These are phyloP conservation scores for Boechera retrofracta DNA, from an alignment of 345 rosid species.

Conservation along the genomic window DNA sequence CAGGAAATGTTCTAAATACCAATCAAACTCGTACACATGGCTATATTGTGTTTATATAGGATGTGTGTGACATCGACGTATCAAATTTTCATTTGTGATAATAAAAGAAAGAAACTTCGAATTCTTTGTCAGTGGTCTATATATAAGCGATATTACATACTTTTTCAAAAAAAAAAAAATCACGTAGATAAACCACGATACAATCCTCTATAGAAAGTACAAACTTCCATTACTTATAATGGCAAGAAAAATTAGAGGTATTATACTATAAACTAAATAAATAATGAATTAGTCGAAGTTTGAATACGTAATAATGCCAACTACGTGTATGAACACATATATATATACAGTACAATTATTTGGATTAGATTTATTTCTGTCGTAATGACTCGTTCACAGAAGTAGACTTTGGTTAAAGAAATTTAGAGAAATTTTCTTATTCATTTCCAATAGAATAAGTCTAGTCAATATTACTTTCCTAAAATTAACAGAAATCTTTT, in stretches of 20 bases:
- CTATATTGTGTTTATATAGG: conserved; percentile 6
- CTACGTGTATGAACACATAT: conserved; percentile 9
- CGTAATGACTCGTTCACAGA: conserved; percentile 22
- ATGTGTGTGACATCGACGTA: conserved; percentile 39
- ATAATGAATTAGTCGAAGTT: conserved; percentile 21
- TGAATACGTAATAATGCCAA: conserved; percentile 23
- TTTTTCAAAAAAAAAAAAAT: not conserved
- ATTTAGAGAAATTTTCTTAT: not conserved
- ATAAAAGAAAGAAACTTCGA: conserved; percentile 35
- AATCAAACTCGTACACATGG: conserved; percentile 30
- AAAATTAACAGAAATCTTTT: not conserved
- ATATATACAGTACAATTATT: not conserved
- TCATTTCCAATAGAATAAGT: conserved; percentile 11
- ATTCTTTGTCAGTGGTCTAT: conserved; percentile 38
- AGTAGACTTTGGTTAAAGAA: conserved; percentile 31
- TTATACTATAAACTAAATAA: not conserved
- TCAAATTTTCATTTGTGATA: conserved; percentile 35
- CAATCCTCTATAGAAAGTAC: not conserved
- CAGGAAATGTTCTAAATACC: conserved; percentile 11
- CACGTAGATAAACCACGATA: conserved; percentile 18
- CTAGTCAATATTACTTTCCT: conserved; percentile 29
- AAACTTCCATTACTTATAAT: conserved; percentile 3
- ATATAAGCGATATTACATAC: conserved; percentile 7
- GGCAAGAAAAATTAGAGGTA: not conserved
- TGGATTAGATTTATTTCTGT: not conserved